A percentile compares a stretch with the other conserved stretches of the same genome.
Evolutionary conservation across 1,139 yeast species (phyloP).

Genomic region (Yamadazyma triangularis): DNA sequence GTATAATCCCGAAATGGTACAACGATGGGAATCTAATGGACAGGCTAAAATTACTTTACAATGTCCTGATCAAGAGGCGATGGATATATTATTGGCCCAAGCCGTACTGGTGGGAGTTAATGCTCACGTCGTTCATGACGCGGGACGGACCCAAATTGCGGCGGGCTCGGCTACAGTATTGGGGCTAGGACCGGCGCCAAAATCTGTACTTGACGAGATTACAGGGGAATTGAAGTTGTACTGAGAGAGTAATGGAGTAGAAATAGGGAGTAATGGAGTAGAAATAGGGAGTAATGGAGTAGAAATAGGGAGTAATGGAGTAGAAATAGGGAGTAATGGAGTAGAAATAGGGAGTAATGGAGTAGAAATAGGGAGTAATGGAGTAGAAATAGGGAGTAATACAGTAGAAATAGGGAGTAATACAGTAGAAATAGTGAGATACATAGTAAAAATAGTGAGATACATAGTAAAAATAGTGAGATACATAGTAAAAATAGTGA

Average conservation of each 20-base stretch:
- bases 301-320: too few species aligned
- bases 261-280: too few species aligned
- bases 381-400: too few species aligned
- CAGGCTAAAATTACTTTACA: constrained; percentile 95
- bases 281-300: too few species aligned
- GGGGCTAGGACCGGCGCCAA: constrained; percentile 98
- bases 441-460: too few species aligned
- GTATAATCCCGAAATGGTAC: constrained; percentile 54
- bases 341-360: too few species aligned
- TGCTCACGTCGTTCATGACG: constrained; percentile 82
- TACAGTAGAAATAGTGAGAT: too few species aligned
- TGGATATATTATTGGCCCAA: constrained; percentile 73
- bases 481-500: too few species aligned
- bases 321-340: too few species aligned
- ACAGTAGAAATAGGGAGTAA: too few species aligned
- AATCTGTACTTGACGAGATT: constrained; percentile 68
- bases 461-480: too few species aligned
- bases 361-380: too few species aligned
- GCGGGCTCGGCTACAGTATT: constrained; percentile 94
- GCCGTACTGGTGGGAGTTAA: constrained; percentile 80
- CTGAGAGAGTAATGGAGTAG: constrained; percentile 23
- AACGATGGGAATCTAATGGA: constrained; percentile 80
- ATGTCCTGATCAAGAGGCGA: constrained; percentile 66
- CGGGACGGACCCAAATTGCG: constrained; percentile 94
- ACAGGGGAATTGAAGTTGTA: constrained; percentile 77